These are phyloP conservation scores for Brassica nigra DNA, from an alignment of 345 rosid genomes.

Conservation along the genomic window DNA sequence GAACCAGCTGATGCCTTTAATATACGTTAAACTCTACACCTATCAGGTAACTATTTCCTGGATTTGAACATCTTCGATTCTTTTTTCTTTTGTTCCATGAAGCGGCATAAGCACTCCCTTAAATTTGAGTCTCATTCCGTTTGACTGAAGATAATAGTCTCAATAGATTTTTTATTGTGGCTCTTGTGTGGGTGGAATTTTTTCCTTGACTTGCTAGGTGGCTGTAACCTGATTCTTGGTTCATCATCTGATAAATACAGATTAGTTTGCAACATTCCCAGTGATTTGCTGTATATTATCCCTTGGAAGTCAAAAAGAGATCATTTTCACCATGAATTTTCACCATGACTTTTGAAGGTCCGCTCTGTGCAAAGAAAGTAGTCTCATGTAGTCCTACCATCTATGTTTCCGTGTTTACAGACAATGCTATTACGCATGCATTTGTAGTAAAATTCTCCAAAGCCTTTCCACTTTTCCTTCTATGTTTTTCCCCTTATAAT, in stretches of 20 bases:
- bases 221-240: background rate
- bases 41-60: constrained; percentile 62
- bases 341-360: background rate
- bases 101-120: constrained; percentile 2
- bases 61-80: background rate
- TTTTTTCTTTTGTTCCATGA: background rate
- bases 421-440: background rate
- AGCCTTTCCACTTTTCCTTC: background rate
- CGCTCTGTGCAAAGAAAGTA: background rate
- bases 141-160: background rate
- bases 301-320: background rate
- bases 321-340: background rate
- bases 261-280: constrained; percentile 6
- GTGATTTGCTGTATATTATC: background rate
- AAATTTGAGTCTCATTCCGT: background rate
- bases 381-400: constrained; percentile 15
- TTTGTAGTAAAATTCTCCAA: background rate
- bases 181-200: constrained; percentile 11
- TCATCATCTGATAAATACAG: background rate
- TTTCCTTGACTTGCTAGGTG: constrained; percentile 9
- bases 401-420: background rate
- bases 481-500: background rate
- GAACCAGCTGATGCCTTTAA: constrained; percentile 85
- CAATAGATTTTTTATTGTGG: background rate
- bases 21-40: constrained; percentile 87